These are phyloP conservation scores for Saccharomycopsis schoenii DNA, from an alignment of 805 yeast genomes.

Conservation along the genomic window DNA sequence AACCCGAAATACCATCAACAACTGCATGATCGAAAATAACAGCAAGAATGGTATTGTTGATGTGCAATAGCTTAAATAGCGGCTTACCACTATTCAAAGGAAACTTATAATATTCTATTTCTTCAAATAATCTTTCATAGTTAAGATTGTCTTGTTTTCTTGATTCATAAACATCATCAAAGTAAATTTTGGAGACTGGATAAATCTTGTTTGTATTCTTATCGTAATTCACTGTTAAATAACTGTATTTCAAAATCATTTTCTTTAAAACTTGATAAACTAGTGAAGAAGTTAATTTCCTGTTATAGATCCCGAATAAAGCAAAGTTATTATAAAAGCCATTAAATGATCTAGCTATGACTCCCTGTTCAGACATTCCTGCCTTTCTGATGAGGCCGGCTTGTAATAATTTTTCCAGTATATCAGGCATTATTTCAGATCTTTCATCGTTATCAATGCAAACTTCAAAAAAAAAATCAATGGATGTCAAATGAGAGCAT, in stretches of 20 bases:
- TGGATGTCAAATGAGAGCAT: neutral
- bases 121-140: neutral
- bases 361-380: neutral
- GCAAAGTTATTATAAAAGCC: slow-evolving; percentile 1
- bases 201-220: neutral
- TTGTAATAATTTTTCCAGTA: neutral
- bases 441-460: neutral
- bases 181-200: neutral
- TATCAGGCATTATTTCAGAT: neutral
- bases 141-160: neutral
- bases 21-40: slow-evolving; percentile 8
- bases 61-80: neutral
- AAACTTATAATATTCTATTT: neutral
- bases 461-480: neutral
- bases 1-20: slow-evolving; percentile 5
- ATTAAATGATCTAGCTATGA: slow-evolving; percentile 1
- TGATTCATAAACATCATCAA: neutral
- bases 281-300: neutral
- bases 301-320: neutral
- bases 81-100: neutral
- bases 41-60: neutral
- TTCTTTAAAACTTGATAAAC: neutral
- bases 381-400: neutral
- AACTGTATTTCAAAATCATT: slow-evolving; percentile 4
- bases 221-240: neutral